These are phyloP conservation scores for Speleostelium caveatum DNA, from an alignment of 78 protist genomes.

Conservation along the genomic window DNA sequence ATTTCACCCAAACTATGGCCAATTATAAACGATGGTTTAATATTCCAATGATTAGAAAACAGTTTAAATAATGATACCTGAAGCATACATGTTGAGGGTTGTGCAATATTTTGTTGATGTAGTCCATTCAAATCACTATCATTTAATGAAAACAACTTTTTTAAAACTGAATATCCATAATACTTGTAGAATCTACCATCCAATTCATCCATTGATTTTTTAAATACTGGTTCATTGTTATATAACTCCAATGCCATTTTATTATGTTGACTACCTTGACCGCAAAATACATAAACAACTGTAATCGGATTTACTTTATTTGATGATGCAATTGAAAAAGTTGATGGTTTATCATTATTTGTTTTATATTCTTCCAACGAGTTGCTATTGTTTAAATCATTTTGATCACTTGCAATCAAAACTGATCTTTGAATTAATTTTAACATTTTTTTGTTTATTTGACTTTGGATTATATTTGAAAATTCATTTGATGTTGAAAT, in stretches of 20 bases:
- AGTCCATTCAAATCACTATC: background rate
- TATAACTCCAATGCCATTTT: constrained; percentile 10
- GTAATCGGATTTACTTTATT: background rate
- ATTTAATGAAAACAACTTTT: background rate
- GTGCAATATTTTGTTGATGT: constrained; percentile 26
- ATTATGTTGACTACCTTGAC: constrained; percentile 23
- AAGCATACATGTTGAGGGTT: background rate
- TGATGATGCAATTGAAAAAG: background rate
- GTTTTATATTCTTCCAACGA: background rate
- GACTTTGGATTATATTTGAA: background rate
- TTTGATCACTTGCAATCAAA: constrained; percentile 1
- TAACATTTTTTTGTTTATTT: background rate
- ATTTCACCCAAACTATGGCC: constrained; percentile 64
- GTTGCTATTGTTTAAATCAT: background rate
- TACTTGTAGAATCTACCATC: background rate
- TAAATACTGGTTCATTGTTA: background rate
- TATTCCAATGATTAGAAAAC: background rate
- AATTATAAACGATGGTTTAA: background rate
- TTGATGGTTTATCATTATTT: background rate
- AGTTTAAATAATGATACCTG: background rate
- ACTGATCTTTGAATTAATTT: background rate
- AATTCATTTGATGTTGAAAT: background rate
- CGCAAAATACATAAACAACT: background rate
- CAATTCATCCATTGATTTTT: background rate
- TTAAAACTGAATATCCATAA: constrained; percentile 2